phyloP scores from a whole-genome alignment of 345 rosid genomes.

The Acer campestre region DNA sequence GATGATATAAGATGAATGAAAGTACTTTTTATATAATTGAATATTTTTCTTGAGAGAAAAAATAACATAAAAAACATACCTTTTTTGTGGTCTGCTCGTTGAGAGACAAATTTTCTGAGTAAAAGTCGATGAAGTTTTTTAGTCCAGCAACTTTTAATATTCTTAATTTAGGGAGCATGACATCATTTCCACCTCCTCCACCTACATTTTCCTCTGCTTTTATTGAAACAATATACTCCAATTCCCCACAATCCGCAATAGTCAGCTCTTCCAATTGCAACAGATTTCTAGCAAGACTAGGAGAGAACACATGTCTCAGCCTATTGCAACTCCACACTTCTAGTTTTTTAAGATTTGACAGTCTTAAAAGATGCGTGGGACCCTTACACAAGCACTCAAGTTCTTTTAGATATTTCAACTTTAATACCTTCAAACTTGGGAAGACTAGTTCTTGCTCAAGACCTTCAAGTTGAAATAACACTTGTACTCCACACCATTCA shows the following conservation, averaged over 20 bases:
- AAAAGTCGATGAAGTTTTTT: not conserved
- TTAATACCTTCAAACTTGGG: no score
- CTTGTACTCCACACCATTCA: no score
- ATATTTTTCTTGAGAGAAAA: no score
- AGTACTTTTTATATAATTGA: no score
- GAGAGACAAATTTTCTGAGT: not conserved
- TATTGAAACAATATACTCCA: conserved; percentile 5
- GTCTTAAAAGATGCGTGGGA: not conserved
- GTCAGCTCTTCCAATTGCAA: not conserved
- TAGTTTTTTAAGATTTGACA: no score
- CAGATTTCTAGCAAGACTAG: not conserved
- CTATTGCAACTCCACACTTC: not conserved
- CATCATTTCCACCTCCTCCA: not conserved
- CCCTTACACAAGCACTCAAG: not conserved
- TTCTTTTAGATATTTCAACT: no score
- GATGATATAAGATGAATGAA: no score
- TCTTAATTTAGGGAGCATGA: conserved; percentile 9
- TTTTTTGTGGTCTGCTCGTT: not conserved
- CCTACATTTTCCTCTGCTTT: no score
- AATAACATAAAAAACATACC: not conserved
- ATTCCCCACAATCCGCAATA: rapidly evolving
- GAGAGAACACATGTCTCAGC: not conserved
- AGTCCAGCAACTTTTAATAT: not conserved
- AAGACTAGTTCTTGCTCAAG: no score
- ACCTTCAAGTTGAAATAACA: no score